Base-by-base conservation (phyloP, 768 basidiomycete species). In the Boletus rufocinnamomeus region DNA sequence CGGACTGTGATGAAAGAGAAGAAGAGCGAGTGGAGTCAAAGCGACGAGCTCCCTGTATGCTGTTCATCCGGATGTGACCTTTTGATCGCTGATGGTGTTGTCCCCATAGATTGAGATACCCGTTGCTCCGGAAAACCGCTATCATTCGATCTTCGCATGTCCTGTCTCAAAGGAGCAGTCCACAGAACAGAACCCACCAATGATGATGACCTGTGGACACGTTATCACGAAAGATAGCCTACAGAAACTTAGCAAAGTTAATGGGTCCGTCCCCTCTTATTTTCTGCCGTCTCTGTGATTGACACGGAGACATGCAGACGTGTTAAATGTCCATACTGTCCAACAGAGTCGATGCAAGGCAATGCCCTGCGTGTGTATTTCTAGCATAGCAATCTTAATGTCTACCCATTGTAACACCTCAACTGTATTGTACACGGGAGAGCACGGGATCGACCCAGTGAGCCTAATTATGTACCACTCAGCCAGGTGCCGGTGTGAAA, bases 141-240 rank as follows among this genome's bases (percentile, higher is more conserved):
- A 95, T 74, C 97, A 99, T 72, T 97, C 95, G 1, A 89, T 98
- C 57, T 98, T 99, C 72, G 88, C 94, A 48, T 99, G 97, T 73
- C 93, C 97, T 0, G 97, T 99, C 23, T 96, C 94, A 10, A 98
- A 98, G 75, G 96, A 98, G 67, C 96, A 97, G 75, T 87, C 94
- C 25, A 95, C 92, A 5, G 89, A 93, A 52, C 74, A 81, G 57
- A 99, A 99, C 71, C 97, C 95, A 10, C 96, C 97, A 0, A 97
- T 97, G 93, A 95, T 98, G 91, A 89, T 99, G 81, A 76, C 79
- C 4, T 98, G 97, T 70, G 97, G 96, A 2, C 97, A 99, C 74
- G 95, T 97, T 38, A 87, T 99, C 46, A 88, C 93, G 2, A 89
- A 89, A 70, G 96, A 98, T 67, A 96, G 92, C 72, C 76, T 98